Conservation (phyloP, 1,284 basidiomycete genomes). For the Amylostereum chailletii region DNA sequence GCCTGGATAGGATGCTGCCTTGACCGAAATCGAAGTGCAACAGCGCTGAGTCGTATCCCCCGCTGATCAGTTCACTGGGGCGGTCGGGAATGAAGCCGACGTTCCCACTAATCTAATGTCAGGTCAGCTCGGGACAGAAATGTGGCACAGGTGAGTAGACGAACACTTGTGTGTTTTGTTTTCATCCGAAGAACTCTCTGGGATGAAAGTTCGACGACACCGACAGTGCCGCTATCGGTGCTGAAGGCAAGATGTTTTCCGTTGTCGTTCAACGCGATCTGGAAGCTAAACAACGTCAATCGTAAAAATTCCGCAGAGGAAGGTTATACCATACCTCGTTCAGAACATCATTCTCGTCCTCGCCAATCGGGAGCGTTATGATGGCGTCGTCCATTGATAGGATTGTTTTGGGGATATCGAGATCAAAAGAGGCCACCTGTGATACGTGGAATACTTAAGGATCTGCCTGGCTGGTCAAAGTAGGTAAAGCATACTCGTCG, state of each 20-base stretch:
- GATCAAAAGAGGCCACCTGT: constrained; percentile 18
- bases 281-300: constrained; percentile 21
- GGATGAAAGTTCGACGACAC: constrained; percentile 49
- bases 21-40: constrained; percentile 59
- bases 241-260: constrained; percentile 57
- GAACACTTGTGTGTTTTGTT: constrained; percentile 51
- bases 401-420: constrained; percentile 14
- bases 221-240: constrained; percentile 59
- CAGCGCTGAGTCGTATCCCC: constrained; percentile 63
- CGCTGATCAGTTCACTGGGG: constrained; percentile 63
- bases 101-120: constrained; percentile 52
- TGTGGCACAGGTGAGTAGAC: constrained; percentile 13
- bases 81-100: constrained; percentile 63
- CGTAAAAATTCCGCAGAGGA: constrained; percentile 2
- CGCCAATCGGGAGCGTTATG: constrained; percentile 32
- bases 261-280: constrained; percentile 52
- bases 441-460: not conserved
- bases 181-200: constrained; percentile 45
- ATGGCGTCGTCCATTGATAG: constrained; percentile 35
- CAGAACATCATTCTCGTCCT: constrained; percentile 48
- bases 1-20: constrained; percentile 47
- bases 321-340: constrained; percentile 48
- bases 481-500: constrained; percentile 31
- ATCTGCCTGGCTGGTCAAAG: not conserved
- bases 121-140: not conserved